These are phyloP conservation scores for Colletotrichum eleusines DNA, from an alignment of 2,329 filamentous ascomycete species.

Conservation along the genomic window DNA sequence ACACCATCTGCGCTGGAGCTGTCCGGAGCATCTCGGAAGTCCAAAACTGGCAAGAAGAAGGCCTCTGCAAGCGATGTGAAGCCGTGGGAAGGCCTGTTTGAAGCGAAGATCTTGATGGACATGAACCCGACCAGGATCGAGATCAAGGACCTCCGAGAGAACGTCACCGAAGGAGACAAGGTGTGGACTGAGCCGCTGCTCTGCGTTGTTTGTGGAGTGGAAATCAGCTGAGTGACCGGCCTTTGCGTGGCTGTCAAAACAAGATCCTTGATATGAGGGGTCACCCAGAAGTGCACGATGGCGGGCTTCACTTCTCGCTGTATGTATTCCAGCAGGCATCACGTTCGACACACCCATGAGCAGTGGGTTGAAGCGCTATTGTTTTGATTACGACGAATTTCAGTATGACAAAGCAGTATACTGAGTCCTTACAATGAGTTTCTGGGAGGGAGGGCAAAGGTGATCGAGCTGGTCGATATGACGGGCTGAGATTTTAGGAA, in stretches of 20 bases:
- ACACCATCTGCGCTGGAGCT: conserved; percentile 29
- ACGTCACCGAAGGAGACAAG: conserved; percentile 62
- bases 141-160: conserved; percentile 63
- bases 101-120: conserved; percentile 62
- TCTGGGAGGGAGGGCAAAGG: background rate
- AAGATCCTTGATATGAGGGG: background rate
- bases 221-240: conserved; percentile 55
- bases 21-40: conserved; percentile 43
- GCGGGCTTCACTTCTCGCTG: conserved; percentile 36
- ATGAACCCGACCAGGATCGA: conserved; percentile 62
- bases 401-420: conserved; percentile 22
- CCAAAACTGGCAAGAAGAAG: conserved; percentile 48
- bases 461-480: background rate
- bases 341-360: background rate
- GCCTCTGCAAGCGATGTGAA: conserved; percentile 54
- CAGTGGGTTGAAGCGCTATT: conserved; percentile 8
- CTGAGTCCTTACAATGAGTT: background rate
- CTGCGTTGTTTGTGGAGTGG: conserved; percentile 64
- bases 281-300: background rate
- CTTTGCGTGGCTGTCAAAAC: conserved; percentile 5
- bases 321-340: conserved; percentile 35
- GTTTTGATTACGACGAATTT: conserved; percentile 23
- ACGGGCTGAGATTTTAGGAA: background rate
- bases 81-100: conserved; percentile 65
- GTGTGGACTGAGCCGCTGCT: conserved; percentile 64